Evolutionary conservation across 2,329 filamentous ascomycete genomes (phyloP), one percentile per base, ranked within the genome.

Genomic region (Fusarium sp.): DNA sequence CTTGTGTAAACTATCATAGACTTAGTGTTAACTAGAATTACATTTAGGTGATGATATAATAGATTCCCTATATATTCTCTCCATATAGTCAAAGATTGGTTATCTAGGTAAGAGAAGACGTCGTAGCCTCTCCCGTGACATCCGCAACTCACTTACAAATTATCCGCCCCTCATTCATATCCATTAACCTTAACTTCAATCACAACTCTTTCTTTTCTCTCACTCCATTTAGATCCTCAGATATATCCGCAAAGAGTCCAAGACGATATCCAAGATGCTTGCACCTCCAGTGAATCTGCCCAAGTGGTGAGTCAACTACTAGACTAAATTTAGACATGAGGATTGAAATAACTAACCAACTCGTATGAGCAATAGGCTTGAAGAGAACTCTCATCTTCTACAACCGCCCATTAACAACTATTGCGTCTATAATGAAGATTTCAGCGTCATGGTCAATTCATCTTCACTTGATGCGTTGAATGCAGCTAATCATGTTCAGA

Each of bases 341-440:
- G 16, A 52, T 32, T 42, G 44, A 56, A 22, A 51, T 56, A 44
- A 25, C 53, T 71, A 34, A 60, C 60, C 60, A 52, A 68, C 58
- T 56, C 16, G 46, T 44, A 47, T 27, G 30, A 53, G 51, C 34
- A 54, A 40, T 30, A 98, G 95, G 95, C 90, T 99, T 43, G 87
- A 93, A 76, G 89, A 95, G 79, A 98, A 98, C 82, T 91, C 92
- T 0, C 95, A 98, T 79, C 90, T 98, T 67, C 89, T 98, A 62
- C 90, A 97, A 80, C 96, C 96, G 0, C 96, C 96, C 3, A 91
- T 98, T 77, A 98, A 98, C 84, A 98, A 98, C 84, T 97, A 96
- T 85, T 98, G 95, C 83, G 93, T 98, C 77, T 97, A 97, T 84
- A 92, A 97, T 79, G 88, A 92, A 59, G 88, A 89, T 77, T 88